phyloP scores from a whole-genome alignment of 352 stramenopile species.

The Pythium periplocum region DNA sequence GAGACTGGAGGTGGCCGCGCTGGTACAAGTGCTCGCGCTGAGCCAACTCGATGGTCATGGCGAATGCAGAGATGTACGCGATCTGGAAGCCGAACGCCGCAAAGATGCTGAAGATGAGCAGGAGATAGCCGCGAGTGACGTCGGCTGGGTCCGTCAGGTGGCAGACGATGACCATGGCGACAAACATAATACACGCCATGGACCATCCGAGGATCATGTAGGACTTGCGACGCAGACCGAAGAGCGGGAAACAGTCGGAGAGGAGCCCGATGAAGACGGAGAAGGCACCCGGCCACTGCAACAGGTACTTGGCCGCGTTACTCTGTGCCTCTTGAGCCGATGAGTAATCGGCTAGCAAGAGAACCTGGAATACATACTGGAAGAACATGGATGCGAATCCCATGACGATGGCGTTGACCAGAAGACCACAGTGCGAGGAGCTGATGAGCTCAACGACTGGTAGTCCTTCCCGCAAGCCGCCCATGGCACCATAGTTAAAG shows the following conservation, averaged over 20 bases:
- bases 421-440: conserved; percentile 29
- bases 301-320: conserved; percentile 20
- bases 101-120: conserved; percentile 16
- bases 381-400: conserved; percentile 28
- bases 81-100: conserved; percentile 30
- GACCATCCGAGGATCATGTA: conserved; percentile 82
- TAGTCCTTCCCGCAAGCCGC: conserved; percentile 26
- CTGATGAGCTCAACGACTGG: conserved; percentile 25
- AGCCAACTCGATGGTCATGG: conserved; percentile 42
- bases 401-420: conserved; percentile 25
- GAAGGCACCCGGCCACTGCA: conserved; percentile 68
- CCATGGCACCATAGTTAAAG: too few relatives aligned
- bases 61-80: conserved; percentile 33
- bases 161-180: too few relatives aligned
- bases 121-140: conserved; percentile 12
- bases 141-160: background rate
- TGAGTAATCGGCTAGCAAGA: conserved; percentile 35
- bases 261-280: conserved; percentile 83
- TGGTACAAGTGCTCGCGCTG: conserved; percentile 42
- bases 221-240: conserved; percentile 75
- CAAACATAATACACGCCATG: too few relatives aligned
- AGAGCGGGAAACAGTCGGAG: conserved; percentile 79
- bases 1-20: conserved; percentile 37
- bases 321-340: conserved; percentile 29
- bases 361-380: conserved; percentile 27